Conservation (phyloP, 345 rosid genomes). For the Gossypium herbaceum region DNA sequence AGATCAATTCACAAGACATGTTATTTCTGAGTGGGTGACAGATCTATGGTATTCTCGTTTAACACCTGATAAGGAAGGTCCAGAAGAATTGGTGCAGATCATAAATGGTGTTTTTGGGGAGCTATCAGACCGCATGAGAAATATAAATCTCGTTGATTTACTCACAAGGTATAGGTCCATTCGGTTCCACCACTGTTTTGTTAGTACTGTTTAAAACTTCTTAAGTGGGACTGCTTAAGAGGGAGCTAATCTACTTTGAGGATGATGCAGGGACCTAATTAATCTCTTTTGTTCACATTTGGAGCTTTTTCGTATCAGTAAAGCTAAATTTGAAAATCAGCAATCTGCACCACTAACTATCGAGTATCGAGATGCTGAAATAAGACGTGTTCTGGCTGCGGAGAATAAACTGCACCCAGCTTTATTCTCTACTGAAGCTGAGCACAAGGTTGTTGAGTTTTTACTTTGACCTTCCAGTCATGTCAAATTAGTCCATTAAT, state of each 20-base stretch:
- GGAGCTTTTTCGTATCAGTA: constrained; percentile 76
- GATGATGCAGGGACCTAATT: constrained; percentile 77
- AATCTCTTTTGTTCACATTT: constrained; percentile 64
- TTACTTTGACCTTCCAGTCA: constrained; percentile 14
- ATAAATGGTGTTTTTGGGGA: constrained; percentile 80
- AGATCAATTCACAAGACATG: constrained; percentile 77
- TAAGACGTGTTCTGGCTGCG: constrained; percentile 56
- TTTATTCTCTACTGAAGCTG: constrained; percentile 82
- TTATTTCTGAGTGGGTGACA: constrained; percentile 86
- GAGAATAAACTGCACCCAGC: constrained; percentile 96
- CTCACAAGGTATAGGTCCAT: constrained; percentile 63
- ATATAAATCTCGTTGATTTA: constrained; percentile 81
- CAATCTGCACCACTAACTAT: constrained; percentile 42
- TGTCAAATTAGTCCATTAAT: background rate
- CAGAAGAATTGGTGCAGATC: constrained; percentile 76
- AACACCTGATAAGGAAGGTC: constrained; percentile 85
- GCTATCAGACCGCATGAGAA: constrained; percentile 68
- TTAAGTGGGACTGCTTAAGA: constrained; percentile 17
- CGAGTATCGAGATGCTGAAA: constrained; percentile 62
- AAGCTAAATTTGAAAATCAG: constrained; percentile 63
- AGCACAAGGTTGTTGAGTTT: constrained; percentile 71
- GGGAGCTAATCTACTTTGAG: constrained; percentile 33
- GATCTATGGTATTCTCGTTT: constrained; percentile 92
- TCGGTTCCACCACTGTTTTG: background rate
- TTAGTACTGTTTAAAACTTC: background rate